A percentile compares a stretch with the other conserved stretches of the same genome.
These are phyloP conservation scores for Colletotrichum theobromicola DNA, from an alignment of 2,329 filamentous ascomycete species.

Conservation along the genomic window DNA sequence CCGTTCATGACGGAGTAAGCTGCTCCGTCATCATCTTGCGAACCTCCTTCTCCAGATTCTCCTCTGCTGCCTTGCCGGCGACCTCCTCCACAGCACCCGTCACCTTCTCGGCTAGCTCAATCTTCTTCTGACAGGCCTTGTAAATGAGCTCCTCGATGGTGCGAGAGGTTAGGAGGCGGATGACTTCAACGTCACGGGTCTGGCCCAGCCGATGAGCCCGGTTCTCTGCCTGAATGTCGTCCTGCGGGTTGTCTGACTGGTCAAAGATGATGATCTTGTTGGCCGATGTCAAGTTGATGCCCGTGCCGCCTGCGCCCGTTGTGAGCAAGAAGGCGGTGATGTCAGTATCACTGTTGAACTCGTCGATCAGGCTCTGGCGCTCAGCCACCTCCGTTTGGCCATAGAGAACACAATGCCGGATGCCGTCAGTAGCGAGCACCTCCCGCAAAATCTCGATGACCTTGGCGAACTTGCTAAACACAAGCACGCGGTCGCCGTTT, in stretches of 20 bases:
- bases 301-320: slow-evolving; percentile 93
- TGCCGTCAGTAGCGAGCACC: slow-evolving; percentile 74
- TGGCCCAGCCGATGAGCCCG: slow-evolving; percentile 95
- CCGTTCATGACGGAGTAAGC: slow-evolving; percentile 40
- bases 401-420: slow-evolving; percentile 85
- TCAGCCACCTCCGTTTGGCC: slow-evolving; percentile 82
- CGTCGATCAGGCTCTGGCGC: slow-evolving; percentile 86
- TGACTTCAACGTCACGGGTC: slow-evolving; percentile 86
- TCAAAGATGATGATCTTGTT: slow-evolving; percentile 99
- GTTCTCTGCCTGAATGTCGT: slow-evolving; percentile 98
- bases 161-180: slow-evolving; percentile 78
- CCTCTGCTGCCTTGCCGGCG: slow-evolving; percentile 29
- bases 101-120: slow-evolving; percentile 77
- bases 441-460: slow-evolving; percentile 90
- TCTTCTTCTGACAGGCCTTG: slow-evolving; percentile 88
- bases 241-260: slow-evolving; percentile 95
- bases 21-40: slow-evolving; percentile 46
- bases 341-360: slow-evolving; percentile 75
- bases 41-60: slow-evolving; percentile 49
- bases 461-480: slow-evolving; percentile 93
- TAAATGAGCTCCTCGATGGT: slow-evolving; percentile 96
- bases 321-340: slow-evolving; percentile 94
- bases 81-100: slow-evolving; percentile 45
- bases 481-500: slow-evolving; percentile 84
- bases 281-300: slow-evolving; percentile 92